Base-by-base conservation (phyloP, 106 monocot genomes). In the Apostasia ramifera region DNA sequence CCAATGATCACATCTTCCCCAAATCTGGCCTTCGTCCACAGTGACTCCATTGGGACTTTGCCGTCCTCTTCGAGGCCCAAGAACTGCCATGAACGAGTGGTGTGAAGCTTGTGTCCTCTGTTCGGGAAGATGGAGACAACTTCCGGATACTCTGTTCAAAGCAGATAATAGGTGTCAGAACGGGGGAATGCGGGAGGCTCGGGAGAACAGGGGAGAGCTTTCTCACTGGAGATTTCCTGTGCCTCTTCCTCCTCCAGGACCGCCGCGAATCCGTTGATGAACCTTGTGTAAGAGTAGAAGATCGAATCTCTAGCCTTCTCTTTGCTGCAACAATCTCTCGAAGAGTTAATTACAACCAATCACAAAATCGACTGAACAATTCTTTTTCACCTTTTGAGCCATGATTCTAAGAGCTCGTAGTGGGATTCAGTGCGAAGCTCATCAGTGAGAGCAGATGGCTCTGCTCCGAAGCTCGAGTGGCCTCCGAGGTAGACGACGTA, bases 71-170 rank as follows among this genome's bases (percentile, higher is more conserved):
- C 82, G 45, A 87, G 73, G 2, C 73, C 75, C 1, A 91, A 71
- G 66, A 91, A 87, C 3, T 77, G 63, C 91, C 91, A 91, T 11
- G 91, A 91, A 14, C 77, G 78, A n/a, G 91, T 91, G 2, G 87
- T 91, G 47, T 82, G 87, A 12, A 87, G 77, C 57, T 82, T 70
- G 61, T 66, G 55, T 6, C 70, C 81, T 69, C 71, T 79, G 60
- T 79, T 84, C 1, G 70, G 77, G 55, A 87, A 81, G 52, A 91
- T 84, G 37, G 84, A 87, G 2, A 80, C 42, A 3, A 91, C 87
- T 7, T 56, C 57, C 0, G 87, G 84, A 40, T 65, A 40, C 56
- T 68, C 91, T 91, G 71, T 55, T 2, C 40, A 61, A 50, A 50
- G 6, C 4, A 50, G 6, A 50, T 50, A 50, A 5, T 5, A 5